A percentile compares a stretch with the other conserved stretches of the same genome.
These are phyloP conservation scores for Arthrocladium fulminans DNA, from an alignment of 2,329 filamentous ascomycete species.

Conservation along the genomic window DNA sequence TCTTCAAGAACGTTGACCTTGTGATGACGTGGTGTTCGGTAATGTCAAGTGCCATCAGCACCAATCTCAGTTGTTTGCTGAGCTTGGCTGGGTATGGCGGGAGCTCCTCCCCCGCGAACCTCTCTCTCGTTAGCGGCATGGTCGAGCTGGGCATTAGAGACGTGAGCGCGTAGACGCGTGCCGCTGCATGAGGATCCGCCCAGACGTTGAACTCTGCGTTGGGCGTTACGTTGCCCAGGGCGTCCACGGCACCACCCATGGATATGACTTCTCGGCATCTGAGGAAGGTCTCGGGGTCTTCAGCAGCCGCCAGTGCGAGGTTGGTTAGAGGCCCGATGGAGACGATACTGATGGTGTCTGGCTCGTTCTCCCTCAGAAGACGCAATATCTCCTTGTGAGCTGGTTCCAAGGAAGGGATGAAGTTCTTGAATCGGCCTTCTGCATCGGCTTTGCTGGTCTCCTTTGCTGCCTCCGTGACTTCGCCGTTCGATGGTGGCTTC, in stretches of 20 bases:
- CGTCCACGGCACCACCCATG: conserved; percentile 81
- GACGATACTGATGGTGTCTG: conserved; percentile 78
- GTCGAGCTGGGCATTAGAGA: conserved; percentile 66
- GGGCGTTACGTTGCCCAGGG: conserved; percentile 73
- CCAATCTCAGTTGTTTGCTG: conserved; percentile 55
- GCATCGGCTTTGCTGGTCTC: conserved; percentile 22
- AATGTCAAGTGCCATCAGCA: conserved; percentile 67
- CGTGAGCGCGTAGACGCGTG: conserved; percentile 68
- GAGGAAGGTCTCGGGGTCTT: conserved; percentile 83
- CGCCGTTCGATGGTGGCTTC: conserved; percentile 30
- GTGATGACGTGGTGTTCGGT: conserved; percentile 62
- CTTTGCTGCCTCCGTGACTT: conserved; percentile 41
- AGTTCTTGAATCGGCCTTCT: conserved; percentile 43
- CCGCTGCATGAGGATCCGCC: conserved; percentile 71
- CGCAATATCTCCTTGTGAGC: conserved; percentile 85
- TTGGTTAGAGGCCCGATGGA: conserved; percentile 91
- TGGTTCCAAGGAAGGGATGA: conserved; percentile 63
- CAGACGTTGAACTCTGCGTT: conserved; percentile 93
- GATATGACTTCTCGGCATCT: conserved; percentile 83
- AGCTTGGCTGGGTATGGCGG: conserved; percentile 56
- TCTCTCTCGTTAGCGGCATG: conserved; percentile 56
- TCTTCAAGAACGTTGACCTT: conserved; percentile 49
- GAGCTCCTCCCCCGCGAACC: conserved; percentile 33
- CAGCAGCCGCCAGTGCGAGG: conserved; percentile 74
- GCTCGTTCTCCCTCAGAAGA: conserved; percentile 70